A percentile compares a stretch with the other conserved stretches of the same genome.
These are phyloP conservation scores for Thelephora terrestris DNA, from an alignment of 1,284 basidiomycete genomes.

Conservation along the genomic window DNA sequence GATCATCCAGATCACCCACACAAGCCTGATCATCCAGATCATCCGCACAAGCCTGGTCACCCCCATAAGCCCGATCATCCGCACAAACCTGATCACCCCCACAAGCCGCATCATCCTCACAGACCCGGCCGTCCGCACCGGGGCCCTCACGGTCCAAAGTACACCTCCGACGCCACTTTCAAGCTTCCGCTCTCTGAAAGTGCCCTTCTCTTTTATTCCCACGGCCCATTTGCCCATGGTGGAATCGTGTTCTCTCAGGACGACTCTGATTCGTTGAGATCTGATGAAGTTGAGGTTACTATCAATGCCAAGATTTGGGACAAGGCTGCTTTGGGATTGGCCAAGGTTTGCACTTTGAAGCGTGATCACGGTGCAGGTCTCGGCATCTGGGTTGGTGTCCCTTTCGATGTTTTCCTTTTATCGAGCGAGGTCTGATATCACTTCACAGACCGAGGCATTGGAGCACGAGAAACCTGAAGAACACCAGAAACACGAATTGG, in stretches of 20 bases:
- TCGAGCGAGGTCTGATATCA: background rate
- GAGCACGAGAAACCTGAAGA: conserved; percentile 3
- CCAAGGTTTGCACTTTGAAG: conserved; percentile 26
- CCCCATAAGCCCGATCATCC: no score
- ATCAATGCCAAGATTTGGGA: conserved; percentile 24
- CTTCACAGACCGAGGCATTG: background rate
- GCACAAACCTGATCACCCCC: no score
- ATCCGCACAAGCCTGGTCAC: no score
- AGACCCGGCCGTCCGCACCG: background rate
- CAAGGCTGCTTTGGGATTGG: conserved; percentile 18
- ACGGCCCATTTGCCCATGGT: conserved; percentile 24
- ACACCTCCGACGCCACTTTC: conserved; percentile 13
- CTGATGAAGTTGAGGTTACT: conserved; percentile 20
- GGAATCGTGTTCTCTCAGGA: background rate
- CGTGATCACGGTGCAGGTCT: conserved; percentile 26
- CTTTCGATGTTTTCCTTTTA: background rate
- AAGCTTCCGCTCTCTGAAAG: conserved; percentile 28
- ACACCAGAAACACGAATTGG: conserved; percentile 7
- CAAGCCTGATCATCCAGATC: no score
- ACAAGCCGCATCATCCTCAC: background rate
- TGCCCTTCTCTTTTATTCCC: conserved; percentile 26
- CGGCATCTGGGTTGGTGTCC: conserved; percentile 32
- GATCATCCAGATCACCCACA: no score
- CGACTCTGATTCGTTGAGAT: conserved; percentile 21
- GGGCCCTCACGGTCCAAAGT: background rate